phyloP scores from a whole-genome alignment of 495 filamentous ascomycete species.

The Pseudomonodictys pantanalensis region DNA sequence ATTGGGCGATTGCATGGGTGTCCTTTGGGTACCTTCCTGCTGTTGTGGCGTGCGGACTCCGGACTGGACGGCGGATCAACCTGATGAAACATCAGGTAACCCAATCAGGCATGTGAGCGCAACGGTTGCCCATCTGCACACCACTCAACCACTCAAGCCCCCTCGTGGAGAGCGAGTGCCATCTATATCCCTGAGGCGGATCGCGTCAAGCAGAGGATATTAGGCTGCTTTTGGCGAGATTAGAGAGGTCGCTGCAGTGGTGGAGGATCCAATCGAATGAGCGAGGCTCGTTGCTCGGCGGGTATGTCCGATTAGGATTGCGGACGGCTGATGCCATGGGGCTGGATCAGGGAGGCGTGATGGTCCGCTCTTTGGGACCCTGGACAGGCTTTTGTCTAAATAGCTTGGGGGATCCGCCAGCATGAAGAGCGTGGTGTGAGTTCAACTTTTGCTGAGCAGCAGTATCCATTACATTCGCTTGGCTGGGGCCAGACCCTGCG shows the following conservation, averaged over 20 bases:
- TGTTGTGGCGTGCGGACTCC: constrained; percentile 2
- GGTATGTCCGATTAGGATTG: too few species aligned
- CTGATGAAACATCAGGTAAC: constrained; percentile 18
- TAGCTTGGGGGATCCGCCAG: background rate
- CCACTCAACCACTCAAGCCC: background rate
- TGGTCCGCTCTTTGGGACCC: too few species aligned
- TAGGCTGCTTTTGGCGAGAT: too few species aligned
- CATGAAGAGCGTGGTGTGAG: background rate
- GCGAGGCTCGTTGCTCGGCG: too few species aligned
- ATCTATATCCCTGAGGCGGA: background rate
- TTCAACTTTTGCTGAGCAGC: constrained; percentile 4
- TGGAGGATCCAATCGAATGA: too few species aligned
- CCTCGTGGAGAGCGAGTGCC: background rate
- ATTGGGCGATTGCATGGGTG: background rate
- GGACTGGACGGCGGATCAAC: background rate
- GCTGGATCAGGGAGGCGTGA: too few species aligned
- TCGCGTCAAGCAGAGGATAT: too few species aligned
- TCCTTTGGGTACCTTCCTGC: background rate
- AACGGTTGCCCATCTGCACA: background rate
- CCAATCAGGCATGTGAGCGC: constrained; percentile 4
- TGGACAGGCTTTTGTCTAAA: background rate
- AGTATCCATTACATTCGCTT: background rate
- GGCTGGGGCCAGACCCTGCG: constrained; percentile 12
- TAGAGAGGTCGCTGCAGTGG: too few species aligned
- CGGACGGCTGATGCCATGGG: too few species aligned